phyloP scores from a whole-genome alignment of 139 green algal genomes.

The Desmodesmus armatus region DNA sequence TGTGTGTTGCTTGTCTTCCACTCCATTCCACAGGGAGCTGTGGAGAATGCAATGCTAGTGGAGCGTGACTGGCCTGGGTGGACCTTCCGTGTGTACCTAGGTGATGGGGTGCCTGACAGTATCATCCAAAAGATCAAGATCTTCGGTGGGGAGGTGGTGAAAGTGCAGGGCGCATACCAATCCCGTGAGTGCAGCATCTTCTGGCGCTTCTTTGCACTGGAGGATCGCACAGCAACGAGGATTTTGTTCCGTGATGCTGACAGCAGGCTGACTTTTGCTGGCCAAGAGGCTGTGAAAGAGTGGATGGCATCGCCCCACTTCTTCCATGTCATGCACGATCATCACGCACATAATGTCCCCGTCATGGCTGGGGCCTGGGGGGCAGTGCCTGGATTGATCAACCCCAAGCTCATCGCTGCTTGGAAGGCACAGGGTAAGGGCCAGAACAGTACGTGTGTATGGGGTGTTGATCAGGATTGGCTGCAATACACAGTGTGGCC shows the following conservation, averaged over 20 bases:
- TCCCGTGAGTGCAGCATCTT: not conserved
- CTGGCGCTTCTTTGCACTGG: not conserved
- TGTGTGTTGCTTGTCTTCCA: too few relatives aligned
- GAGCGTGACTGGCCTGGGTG: not conserved
- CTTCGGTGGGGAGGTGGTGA: not conserved
- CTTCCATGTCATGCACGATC: not conserved
- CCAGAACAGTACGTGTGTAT: not conserved
- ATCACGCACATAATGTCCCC: not conserved
- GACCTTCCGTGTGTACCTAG: not conserved
- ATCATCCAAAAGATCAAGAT: not conserved
- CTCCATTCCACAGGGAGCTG: too few relatives aligned
- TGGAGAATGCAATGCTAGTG: not conserved
- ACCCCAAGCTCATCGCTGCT: not conserved
- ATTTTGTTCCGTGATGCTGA: not conserved
- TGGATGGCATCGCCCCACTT: not conserved
- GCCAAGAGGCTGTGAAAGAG: not conserved
- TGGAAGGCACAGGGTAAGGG: not conserved
- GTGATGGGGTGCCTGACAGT: not conserved
- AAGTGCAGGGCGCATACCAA: not conserved
- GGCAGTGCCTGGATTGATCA: not conserved
- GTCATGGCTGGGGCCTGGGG: too few relatives aligned
- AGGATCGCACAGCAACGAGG: not conserved
- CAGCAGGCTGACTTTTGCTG: not conserved
- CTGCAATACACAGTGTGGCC: not conserved
- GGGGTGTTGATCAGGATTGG: not conserved